Base-by-base conservation (phyloP, 2,329 filamentous ascomycete species). In the Exophiala viscosa region DNA sequence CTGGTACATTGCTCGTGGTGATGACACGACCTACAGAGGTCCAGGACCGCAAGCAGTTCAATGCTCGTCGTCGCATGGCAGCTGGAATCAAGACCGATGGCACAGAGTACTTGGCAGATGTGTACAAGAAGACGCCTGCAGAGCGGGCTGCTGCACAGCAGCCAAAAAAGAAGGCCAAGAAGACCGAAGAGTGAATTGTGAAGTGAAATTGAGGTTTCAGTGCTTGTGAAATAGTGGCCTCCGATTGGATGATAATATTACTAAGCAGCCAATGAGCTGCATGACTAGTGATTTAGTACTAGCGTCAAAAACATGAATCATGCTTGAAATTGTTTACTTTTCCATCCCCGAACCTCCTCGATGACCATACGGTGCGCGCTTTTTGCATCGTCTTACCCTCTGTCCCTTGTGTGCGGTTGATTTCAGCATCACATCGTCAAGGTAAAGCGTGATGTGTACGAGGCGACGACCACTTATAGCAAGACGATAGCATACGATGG, bases 21-120 rank as follows among this genome's bases (percentile, higher is more conserved):
- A 42, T 31, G 51, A 58, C 40, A 38, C 43, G 20, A 45, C 48
- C 10, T 54, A 59, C 28, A 52, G 18, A 4, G 38, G 64, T 55
- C 41, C 33, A 52, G 17, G 17, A 54, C 11, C 35, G 38, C 3
- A 58, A 58, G 33, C 55, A 58, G 45, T 10, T 40, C 9, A 50
- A 54, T 13, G 51, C 40, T 5, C 47, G 41, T 8, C 52, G 44
- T 11, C 50, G 54, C 13, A 54, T 46, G 51, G 45, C 14, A 7
- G 15, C 11, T 15, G 55, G 55, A 38, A 39, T 57, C n/a, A 54
- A 34, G 28, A 35, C 38, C 2, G 43, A 35, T 13, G 39, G 41
- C 14, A 18, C 42, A 3, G 15, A 15, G 3, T 57, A 57, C 13
- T 15, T 46, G 15, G 14, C 39, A 3, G 38, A 50, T 35, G 54